A percentile compares a stretch with the other conserved stretches of the same genome.
Conservation (phyloP, 108 stramenopile species). For the Nitzschia sp. region DNA sequence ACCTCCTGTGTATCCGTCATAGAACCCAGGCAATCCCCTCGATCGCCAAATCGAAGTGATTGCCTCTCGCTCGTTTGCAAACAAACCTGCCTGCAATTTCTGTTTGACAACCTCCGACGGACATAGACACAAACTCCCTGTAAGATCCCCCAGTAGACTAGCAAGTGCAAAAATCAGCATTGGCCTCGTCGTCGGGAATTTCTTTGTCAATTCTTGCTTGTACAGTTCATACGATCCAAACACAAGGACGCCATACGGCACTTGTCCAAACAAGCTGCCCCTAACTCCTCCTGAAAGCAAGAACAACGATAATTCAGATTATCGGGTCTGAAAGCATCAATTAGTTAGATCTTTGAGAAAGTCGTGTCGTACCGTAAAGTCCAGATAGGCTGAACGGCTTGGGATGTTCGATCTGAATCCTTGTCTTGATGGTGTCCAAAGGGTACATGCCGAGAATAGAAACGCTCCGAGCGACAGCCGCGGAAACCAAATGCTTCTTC, state of each 20-base stretch:
- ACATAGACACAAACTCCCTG: conserved; percentile 75
- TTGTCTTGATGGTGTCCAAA: conserved; percentile 87
- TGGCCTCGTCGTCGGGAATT: conserved; percentile 58
- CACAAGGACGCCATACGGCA: conserved; percentile 82
- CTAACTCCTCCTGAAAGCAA: conserved; percentile 37
- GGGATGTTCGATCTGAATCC: conserved; percentile 75
- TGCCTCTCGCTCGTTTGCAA: conserved; percentile 58
- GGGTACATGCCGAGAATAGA: conserved; percentile 83
- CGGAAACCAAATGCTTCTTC: conserved; percentile 59
- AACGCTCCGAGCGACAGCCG: conserved; percentile 63
- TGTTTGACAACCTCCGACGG: conserved; percentile 83
- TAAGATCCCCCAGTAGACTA: conserved; percentile 77
- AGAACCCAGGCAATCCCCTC: conserved; percentile 62
- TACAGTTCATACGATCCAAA: conserved; percentile 88
- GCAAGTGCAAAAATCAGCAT: conserved; percentile 62
- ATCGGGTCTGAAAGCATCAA: not conserved
- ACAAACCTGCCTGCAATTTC: conserved; percentile 78
- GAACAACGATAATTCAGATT: no score
- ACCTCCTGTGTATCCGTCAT: conserved; percentile 68
- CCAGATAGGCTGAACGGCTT: conserved; percentile 57
- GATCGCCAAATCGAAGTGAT: conserved; percentile 51
- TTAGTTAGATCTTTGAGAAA: not conserved
- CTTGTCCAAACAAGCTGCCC: conserved; percentile 73
- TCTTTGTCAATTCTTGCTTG: conserved; percentile 56
- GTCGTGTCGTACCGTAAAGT: conserved; percentile 38